Evolutionary conservation across 2,329 filamentous ascomycete species (phyloP).

Genomic region (Cytospora leucostoma): DNA sequence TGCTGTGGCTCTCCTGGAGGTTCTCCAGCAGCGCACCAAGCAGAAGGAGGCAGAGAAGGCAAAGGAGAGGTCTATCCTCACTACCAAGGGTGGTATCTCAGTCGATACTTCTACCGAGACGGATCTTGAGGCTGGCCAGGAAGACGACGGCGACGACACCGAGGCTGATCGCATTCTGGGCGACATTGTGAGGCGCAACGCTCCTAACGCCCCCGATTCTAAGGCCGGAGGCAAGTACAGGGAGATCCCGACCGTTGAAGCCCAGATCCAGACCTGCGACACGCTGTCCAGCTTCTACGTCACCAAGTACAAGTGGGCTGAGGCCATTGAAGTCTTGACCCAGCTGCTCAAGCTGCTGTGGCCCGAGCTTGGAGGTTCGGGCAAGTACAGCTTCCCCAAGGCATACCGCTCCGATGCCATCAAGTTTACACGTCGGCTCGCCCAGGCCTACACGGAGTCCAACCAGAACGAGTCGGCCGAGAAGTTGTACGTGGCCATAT

Average conservation of each 20-base stretch:
- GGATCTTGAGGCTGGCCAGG: slow-evolving; percentile 19
- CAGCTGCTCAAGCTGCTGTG: slow-evolving; percentile 29
- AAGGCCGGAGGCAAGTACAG: slow-evolving; percentile 20
- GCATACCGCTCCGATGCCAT: slow-evolving; percentile 25
- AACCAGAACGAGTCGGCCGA: slow-evolving; percentile 32
- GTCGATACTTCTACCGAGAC: slow-evolving; percentile 24
- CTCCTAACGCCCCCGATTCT: slow-evolving; percentile 15
- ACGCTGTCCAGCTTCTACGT: slow-evolving; percentile 27
- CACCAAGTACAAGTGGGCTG: slow-evolving; percentile 27
- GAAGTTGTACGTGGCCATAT: slow-evolving; percentile 29
- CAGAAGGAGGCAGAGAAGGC: slow-evolving; percentile 23
- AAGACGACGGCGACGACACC: slow-evolving; percentile 23
- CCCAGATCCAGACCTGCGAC: slow-evolving; percentile 28
- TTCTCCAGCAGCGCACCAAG: slow-evolving; percentile 25
- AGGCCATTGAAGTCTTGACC: slow-evolving; percentile 25
- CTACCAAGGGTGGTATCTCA: slow-evolving; percentile 20
- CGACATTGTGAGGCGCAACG: slow-evolving; percentile 24
- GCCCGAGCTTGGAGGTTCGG: slow-evolving; percentile 27
- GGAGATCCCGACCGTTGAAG: slow-evolving; percentile 25
- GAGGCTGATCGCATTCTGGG: slow-evolving; percentile 27
- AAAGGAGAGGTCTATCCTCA: slow-evolving; percentile 16
- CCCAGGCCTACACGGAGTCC: slow-evolving; percentile 26
- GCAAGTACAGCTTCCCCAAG: slow-evolving; percentile 28
- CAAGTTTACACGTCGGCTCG: slow-evolving; percentile 28
- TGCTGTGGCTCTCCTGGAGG: slow-evolving; percentile 26